Evolutionary conservation across 768 basidiomycete genomes (phyloP).

Genomic region (Gloeophyllum trabeum): DNA sequence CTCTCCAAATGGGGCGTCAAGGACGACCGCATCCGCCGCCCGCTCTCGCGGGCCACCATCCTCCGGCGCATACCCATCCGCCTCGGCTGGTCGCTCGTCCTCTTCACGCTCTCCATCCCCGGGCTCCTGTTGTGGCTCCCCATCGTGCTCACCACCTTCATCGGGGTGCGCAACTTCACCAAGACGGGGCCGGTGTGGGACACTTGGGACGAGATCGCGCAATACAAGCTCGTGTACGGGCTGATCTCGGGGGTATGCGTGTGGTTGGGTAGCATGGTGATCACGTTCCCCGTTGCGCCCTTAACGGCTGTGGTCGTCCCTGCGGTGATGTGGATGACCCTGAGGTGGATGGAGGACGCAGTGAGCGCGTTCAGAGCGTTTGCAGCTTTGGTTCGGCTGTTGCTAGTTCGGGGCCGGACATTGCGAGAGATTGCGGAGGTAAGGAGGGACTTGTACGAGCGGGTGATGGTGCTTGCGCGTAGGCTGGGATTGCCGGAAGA

Average conservation of each 20-base stretch:
- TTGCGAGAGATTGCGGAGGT: slow-evolving; percentile 40
- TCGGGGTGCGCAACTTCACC: slow-evolving; percentile 66
- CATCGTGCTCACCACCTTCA: slow-evolving; percentile 58
- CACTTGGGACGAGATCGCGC: slow-evolving; percentile 84
- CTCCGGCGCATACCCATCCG: slow-evolving; percentile 57
- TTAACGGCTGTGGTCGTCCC: slow-evolving; percentile 56
- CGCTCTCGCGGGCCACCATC: slow-evolving; percentile 41
- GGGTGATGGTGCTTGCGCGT: slow-evolving; percentile 54
- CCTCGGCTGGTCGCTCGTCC: slow-evolving; percentile 46
- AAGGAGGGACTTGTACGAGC: slow-evolving; percentile 47
- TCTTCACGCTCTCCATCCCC: slow-evolving; percentile 58
- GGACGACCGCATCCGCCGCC: slow-evolving; percentile 74
- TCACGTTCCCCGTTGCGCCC: slow-evolving; percentile 52
- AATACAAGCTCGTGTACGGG: slow-evolving; percentile 81
- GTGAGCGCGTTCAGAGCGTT: slow-evolving; percentile 72
- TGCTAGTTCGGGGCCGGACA: slow-evolving; percentile 48
- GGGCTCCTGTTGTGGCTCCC: slow-evolving; percentile 80
- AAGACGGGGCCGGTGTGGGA: slow-evolving; percentile 76
- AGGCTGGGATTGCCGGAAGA: slow-evolving; percentile 52
- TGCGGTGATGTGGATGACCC: slow-evolving; percentile 77
- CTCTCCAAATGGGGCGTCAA: slow-evolving; percentile 62
- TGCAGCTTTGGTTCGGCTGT: slow-evolving; percentile 44
- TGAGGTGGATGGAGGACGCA: slow-evolving; percentile 84
- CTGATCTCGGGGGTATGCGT: slow-evolving; percentile 62
- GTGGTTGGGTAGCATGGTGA: slow-evolving; percentile 39